Evolutionary conservation across 2,329 filamentous ascomycete species (phyloP).

Genomic region (Aspergillus sp.): DNA sequence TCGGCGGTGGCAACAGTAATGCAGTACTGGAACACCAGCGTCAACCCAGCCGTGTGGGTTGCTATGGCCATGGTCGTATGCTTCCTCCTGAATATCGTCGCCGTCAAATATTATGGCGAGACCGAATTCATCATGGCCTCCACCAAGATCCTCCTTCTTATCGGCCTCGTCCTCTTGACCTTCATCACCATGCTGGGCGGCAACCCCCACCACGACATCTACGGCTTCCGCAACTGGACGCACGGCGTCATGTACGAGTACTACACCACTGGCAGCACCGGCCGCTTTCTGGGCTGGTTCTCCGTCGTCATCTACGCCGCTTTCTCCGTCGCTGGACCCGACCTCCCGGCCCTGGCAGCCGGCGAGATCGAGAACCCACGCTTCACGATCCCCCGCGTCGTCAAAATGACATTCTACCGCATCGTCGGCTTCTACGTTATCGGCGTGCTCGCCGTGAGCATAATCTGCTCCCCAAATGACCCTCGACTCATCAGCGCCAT

Average conservation of each 20-base stretch:
- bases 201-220: constrained; percentile 68
- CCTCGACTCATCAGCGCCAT: constrained; percentile 61
- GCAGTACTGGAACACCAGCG: constrained; percentile 47
- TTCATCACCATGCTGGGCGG: constrained; percentile 80
- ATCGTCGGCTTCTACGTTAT: constrained; percentile 74
- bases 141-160: constrained; percentile 68
- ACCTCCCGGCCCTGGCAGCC: constrained; percentile 61
- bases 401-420: constrained; percentile 76
- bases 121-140: constrained; percentile 71
- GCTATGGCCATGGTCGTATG: constrained; percentile 45
- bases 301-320: constrained; percentile 69
- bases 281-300: constrained; percentile 71
- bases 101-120: constrained; percentile 71
- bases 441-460: constrained; percentile 68
- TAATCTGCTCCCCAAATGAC: constrained; percentile 68
- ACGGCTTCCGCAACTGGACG: constrained; percentile 69
- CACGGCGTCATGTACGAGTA: constrained; percentile 66
- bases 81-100: constrained; percentile 65
- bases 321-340: constrained; percentile 64
- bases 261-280: constrained; percentile 63
- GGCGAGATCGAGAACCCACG: constrained; percentile 71
- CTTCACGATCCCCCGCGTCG: constrained; percentile 69
- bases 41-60: constrained; percentile 47
- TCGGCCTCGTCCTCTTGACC: constrained; percentile 70
- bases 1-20: constrained; percentile 48